A percentile compares a stretch with the other conserved stretches of the same genome.
These are phyloP conservation scores for Hypsizygus marmoreus DNA, from an alignment of 768 basidiomycete genomes.

Conservation along the genomic window DNA sequence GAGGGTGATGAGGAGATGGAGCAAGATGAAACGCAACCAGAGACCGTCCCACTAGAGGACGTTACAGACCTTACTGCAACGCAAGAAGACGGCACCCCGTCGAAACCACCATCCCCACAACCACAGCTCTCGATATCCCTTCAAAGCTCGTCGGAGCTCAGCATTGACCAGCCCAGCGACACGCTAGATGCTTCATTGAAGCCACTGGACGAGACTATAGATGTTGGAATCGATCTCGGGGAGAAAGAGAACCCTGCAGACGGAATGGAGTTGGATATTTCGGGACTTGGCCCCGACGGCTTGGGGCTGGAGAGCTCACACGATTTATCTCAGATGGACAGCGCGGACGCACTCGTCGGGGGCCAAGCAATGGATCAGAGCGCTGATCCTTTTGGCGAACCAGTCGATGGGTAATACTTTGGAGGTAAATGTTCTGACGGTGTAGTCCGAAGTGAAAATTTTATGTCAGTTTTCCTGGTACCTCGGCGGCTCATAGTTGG, in stretches of 20 bases:
- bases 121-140: constrained; percentile 62
- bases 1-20: constrained; percentile 80
- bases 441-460: no score
- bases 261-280: constrained; percentile 61
- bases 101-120: constrained; percentile 68
- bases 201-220: constrained; percentile 49
- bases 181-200: constrained; percentile 59
- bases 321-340: constrained; percentile 59
- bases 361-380: constrained; percentile 60
- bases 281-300: constrained; percentile 66
- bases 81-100: constrained; percentile 52
- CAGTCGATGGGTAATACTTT: constrained; percentile 17
- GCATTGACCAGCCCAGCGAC: constrained; percentile 39
- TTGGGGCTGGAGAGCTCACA: constrained; percentile 53
- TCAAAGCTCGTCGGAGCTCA: constrained; percentile 46
- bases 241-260: constrained; percentile 35
- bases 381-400: constrained; percentile 59
- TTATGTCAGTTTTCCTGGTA: no score
- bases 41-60: constrained; percentile 29
- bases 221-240: constrained; percentile 37
- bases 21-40: constrained; percentile 59
- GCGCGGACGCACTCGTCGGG: constrained; percentile 55
- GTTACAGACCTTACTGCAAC: constrained; percentile 28
- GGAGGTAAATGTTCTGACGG: no score
- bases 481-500: no score